phyloP scores from a whole-genome alignment of 164 flowering plant genomes.

The Dillenia suffruticosa region DNA sequence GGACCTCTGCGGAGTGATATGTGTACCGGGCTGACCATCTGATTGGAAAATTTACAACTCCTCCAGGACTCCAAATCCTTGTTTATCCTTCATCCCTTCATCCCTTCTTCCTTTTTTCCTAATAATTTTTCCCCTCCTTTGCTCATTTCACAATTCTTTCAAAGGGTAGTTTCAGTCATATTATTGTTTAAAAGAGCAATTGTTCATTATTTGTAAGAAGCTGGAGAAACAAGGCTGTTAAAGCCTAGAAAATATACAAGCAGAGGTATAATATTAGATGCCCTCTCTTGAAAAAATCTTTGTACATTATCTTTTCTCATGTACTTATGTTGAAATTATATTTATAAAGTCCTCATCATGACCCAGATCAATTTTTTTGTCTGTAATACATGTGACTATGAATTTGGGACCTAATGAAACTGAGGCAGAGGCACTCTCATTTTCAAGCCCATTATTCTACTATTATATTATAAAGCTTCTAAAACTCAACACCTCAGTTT shows the following conservation, averaged over 20 bases:
- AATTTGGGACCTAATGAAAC: too few species aligned
- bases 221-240: constrained; percentile 32
- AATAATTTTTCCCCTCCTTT: constrained; percentile 5
- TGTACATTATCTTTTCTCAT: constrained; percentile 20
- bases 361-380: too few species aligned
- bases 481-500: too few species aligned
- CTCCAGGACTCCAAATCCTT: background rate
- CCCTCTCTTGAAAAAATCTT: constrained; percentile 26
- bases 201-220: constrained; percentile 29
- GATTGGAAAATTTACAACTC: constrained; percentile 16
- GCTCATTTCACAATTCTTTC: constrained; percentile 22
- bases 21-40: constrained; percentile 18
- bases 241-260: constrained; percentile 20
- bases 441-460: too few species aligned
- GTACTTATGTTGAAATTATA: constrained; percentile 11
- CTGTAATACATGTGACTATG: too few species aligned
- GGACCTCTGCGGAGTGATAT: constrained; percentile 33
- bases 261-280: constrained; percentile 32
- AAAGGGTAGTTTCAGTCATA: constrained; percentile 21
- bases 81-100: constrained; percentile 1
- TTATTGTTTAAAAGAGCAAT: constrained; percentile 11
- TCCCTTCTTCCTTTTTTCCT: constrained; percentile 3
- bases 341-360: constrained; percentile 6
- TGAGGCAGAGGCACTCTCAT: too few species aligned
- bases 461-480: too few species aligned